Conservation (phyloP, 345 rosid genomes). For the Eucalyptus erythrocorys region DNA sequence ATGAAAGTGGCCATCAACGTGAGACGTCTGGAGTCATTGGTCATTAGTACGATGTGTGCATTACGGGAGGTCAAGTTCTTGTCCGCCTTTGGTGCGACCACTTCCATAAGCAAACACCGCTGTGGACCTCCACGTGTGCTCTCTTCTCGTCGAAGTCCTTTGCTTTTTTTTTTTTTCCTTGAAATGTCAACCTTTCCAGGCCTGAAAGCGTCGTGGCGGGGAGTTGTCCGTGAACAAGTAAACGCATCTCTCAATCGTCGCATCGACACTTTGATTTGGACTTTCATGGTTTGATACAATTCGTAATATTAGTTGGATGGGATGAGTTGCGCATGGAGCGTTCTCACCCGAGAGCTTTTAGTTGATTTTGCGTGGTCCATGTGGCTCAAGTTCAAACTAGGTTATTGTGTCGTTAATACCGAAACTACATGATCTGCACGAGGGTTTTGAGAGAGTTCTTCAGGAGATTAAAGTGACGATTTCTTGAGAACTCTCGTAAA, state of each 20-base stretch:
- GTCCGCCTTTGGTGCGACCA: background rate
- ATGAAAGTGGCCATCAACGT: background rate
- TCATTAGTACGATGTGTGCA: background rate
- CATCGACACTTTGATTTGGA: background rate
- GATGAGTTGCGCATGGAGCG: background rate
- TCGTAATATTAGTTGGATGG: background rate
- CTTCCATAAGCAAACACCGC: background rate
- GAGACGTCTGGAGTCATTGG: background rate
- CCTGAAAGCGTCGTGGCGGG: background rate
- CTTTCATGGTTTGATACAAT: background rate
- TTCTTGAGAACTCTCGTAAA: background rate
- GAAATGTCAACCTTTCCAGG: background rate
- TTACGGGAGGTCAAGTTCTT: background rate
- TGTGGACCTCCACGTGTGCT: background rate
- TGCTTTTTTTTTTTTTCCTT: background rate
- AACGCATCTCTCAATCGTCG: background rate
- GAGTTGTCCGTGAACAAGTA: background rate
- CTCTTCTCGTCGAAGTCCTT: background rate
- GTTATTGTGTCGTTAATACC: background rate
- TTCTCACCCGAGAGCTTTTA: background rate
- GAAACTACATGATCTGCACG: background rate
- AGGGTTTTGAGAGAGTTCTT: background rate
- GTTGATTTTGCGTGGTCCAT: background rate
- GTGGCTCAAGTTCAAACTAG: background rate
- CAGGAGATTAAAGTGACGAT: background rate